Evolutionary conservation across 75 land plant genomes (phyloP).

Genomic region (Larix kaempferi): DNA sequence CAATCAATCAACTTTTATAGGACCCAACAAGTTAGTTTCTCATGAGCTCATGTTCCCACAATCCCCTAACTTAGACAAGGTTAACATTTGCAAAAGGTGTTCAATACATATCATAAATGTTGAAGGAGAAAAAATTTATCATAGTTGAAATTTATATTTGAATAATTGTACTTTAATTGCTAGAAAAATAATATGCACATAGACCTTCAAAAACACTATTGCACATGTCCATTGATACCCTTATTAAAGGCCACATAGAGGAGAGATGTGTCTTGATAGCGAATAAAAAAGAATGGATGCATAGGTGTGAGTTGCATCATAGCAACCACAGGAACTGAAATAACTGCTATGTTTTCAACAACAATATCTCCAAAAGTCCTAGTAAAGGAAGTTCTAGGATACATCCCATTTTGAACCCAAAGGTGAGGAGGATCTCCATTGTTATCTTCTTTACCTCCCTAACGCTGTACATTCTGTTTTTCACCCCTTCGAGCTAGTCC

Average conservation of each 20-base stretch:
- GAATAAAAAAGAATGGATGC: slow-evolving; percentile 57
- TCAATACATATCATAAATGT: not conserved
- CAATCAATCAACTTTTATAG: not conserved
- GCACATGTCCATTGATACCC: not conserved
- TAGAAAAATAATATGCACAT: not conserved
- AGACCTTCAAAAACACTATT: not conserved
- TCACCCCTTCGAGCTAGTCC: slow-evolving; percentile 27
- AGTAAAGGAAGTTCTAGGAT: slow-evolving; percentile 97
- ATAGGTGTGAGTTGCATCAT: slow-evolving; percentile 62
- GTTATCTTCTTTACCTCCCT: no score
- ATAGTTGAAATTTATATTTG: not conserved
- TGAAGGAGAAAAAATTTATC: not conserved
- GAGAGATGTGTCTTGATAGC: not conserved
- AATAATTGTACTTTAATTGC: not conserved
- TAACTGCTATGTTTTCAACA: slow-evolving; percentile 90
- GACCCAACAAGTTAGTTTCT: not conserved
- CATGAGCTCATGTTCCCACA: not conserved
- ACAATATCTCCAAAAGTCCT: slow-evolving; percentile 85
- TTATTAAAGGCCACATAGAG: not conserved
- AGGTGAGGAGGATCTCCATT: slow-evolving; percentile 94
- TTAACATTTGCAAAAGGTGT: not conserved
- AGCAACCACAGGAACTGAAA: slow-evolving; percentile 78
- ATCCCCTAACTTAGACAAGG: not conserved
- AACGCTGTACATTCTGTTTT: slow-evolving; percentile 66
- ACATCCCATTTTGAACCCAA: slow-evolving; percentile 97